Evolutionary conservation across 805 yeast species (phyloP).

Genomic region (Jamesozyma piceae): DNA sequence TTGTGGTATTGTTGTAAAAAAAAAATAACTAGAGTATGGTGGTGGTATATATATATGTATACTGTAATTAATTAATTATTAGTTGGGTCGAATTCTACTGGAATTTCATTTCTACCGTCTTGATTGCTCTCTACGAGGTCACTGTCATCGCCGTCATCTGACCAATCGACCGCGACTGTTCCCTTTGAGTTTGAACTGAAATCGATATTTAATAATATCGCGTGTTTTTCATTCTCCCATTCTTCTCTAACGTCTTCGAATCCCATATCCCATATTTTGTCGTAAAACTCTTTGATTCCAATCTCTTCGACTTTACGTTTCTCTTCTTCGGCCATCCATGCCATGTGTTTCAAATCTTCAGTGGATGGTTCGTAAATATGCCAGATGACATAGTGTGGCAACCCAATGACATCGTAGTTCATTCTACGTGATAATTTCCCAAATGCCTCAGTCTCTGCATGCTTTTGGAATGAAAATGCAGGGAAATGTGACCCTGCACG

Average conservation of each 20-base stretch:
- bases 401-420: conserved; percentile 80
- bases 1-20: no score
- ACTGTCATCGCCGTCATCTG: conserved; percentile 38
- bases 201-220: conserved; percentile 72
- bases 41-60: not conserved
- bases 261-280: conserved; percentile 66
- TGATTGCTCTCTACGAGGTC: conserved; percentile 1
- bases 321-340: conserved; percentile 81
- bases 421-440: conserved; percentile 80
- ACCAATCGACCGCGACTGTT: conserved; percentile 49
- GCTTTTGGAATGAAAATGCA: conserved; percentile 89
- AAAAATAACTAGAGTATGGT: not conserved
- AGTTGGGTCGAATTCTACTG: conserved; percentile 22
- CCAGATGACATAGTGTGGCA: conserved; percentile 95
- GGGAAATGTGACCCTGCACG: conserved; percentile 89
- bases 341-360: conserved; percentile 83
- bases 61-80: conserved; percentile 10
- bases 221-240: conserved; percentile 65
- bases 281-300: conserved; percentile 53
- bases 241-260: conserved; percentile 64
- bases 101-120: conserved; percentile 13
- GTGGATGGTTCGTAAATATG: conserved; percentile 92
- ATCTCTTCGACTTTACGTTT: conserved; percentile 53
- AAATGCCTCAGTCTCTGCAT: conserved; percentile 97
- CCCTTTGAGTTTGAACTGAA: conserved; percentile 23